Conservation (phyloP, 2,329 filamentous ascomycete species). For the Albophoma yamanashiensis region DNA sequence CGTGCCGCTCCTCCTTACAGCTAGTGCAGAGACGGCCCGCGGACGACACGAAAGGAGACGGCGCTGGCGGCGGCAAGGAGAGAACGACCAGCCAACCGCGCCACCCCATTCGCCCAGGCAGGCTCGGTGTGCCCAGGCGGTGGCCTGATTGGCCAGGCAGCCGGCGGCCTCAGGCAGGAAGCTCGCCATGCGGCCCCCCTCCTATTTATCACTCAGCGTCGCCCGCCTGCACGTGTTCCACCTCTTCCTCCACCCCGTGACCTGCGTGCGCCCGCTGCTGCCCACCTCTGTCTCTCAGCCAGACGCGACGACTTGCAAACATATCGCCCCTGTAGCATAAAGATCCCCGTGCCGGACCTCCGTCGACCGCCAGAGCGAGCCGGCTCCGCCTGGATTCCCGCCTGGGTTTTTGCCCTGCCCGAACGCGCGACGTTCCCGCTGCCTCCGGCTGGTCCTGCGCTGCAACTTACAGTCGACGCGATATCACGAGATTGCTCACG, state of each 20-base stretch:
- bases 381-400: slow-evolving; percentile 3
- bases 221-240: slow-evolving; percentile 9
- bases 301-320: background rate
- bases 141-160: slow-evolving; percentile 2
- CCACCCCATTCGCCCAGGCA: background rate
- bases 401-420: slow-evolving; percentile 3
- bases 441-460: slow-evolving; percentile 8
- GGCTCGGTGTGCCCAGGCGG: background rate
- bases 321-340: slow-evolving; percentile 16
- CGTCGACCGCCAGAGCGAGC: slow-evolving; percentile 4
- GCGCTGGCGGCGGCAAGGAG: background rate
- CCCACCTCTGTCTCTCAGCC: slow-evolving; percentile 1
- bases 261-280: slow-evolving; percentile 2
- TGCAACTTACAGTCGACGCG: slow-evolving; percentile 23
- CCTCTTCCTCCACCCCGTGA: slow-evolving; percentile 8
- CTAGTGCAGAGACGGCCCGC: background rate
- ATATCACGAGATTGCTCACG: slow-evolving; percentile 38
- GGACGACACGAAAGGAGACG: background rate
- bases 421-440: slow-evolving; percentile 8
- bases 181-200: background rate
- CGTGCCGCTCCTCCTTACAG: background rate
- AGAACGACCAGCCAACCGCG: background rate
- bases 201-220: slow-evolving; percentile 4
- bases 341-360: slow-evolving; percentile 8
- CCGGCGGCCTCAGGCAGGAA: slow-evolving; percentile 4